A percentile compares a stretch with the other conserved stretches of the same genome.
Evolutionary conservation across 2,329 filamentous ascomycete species (phyloP).

Genomic region (Chlorencoelia australis): DNA sequence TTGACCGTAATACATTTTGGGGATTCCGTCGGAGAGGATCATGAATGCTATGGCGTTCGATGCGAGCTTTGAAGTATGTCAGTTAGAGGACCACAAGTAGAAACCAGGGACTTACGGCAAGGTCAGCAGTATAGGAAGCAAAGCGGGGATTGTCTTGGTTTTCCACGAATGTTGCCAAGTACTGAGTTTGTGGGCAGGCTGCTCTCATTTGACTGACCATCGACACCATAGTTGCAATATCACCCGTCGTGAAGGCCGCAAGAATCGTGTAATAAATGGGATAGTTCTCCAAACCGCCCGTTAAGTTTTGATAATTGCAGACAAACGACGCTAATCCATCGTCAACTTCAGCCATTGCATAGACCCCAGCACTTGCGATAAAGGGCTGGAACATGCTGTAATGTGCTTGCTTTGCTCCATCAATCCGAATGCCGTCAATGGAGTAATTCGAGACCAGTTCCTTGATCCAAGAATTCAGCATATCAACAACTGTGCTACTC

Average conservation of each 20-base stretch:
- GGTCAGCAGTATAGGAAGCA: slow-evolving; percentile 20
- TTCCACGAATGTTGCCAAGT: slow-evolving; percentile 30
- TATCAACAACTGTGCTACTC: slow-evolving; percentile 28
- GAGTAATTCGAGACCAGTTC: slow-evolving; percentile 32
- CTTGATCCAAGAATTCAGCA: slow-evolving; percentile 31
- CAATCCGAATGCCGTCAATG: slow-evolving; percentile 38
- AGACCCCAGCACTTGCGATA: slow-evolving; percentile 42
- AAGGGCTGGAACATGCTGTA: slow-evolving; percentile 46
- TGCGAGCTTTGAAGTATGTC: slow-evolving; percentile 20
- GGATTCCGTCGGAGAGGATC: slow-evolving; percentile 40
- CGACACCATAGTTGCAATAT: slow-evolving; percentile 5
- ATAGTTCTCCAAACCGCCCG: slow-evolving; percentile 11
- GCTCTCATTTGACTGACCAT: slow-evolving; percentile 6
- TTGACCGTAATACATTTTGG: slow-evolving; percentile 43
- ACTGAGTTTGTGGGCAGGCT: slow-evolving; percentile 24
- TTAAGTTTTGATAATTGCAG: slow-evolving; percentile 12
- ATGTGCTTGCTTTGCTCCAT: slow-evolving; percentile 36
- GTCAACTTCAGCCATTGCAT: slow-evolving; percentile 50
- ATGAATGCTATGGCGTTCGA: slow-evolving; percentile 39
- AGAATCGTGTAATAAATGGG: slow-evolving; percentile 11
- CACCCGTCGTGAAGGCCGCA: slow-evolving; percentile 14
- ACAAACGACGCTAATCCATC: slow-evolving; percentile 41
- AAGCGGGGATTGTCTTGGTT: slow-evolving; percentile 35
- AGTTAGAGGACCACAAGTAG: not conserved
- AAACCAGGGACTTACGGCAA: slow-evolving; percentile 4